Base-by-base conservation (phyloP, 179 eudicot species). In the Beta lomatogona region DNA sequence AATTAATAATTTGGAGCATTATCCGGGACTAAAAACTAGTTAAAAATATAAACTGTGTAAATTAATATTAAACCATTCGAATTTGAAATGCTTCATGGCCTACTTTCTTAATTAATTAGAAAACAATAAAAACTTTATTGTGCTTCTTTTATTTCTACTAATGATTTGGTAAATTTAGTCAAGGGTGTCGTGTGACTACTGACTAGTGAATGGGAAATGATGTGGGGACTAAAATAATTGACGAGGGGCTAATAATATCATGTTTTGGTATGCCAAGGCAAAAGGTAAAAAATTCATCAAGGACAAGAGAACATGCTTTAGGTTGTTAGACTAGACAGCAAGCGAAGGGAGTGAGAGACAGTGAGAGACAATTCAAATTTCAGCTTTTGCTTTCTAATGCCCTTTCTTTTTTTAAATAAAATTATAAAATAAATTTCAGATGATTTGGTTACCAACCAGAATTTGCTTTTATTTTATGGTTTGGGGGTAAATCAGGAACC, bases 361-460 rank as follows among this genome's bases (percentile, higher is more conserved):
- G 52, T 58, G 70, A 71, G 61, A 52, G 77, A 83, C 80, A 84
- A 73, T 84, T 84, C 87, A 77, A 84, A 80, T 77, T 81, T 77
- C 71, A 67, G 71, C 84, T 81, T 84, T 84, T 84, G 52, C 84
- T 81, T 84, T 84, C 50, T 68, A 63, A 53, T 5, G 5, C 50
- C 9, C 11, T 25, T 71, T 10, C 2, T 31, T 71, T 71, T 48
- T 71, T n/a, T 6, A 36, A 36, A 36, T 2, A 36, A 36, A 36
- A 36, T 0, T 36, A 36, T 2, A 0, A 36, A 36, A 36, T 28
- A 28, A 28, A 28, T 28, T 28, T 28, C 31, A 71, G 41, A 71
- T 71, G 50, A 71, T 72, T 72, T 50, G 76, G 76, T 72, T 60
- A 72, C 76, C 75, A 72, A 72, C 76, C 76, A 36, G n/a, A 50